These are phyloP conservation scores for Acaromyces ingoldii DNA, from an alignment of 1,284 basidiomycete genomes.

Conservation along the genomic window DNA sequence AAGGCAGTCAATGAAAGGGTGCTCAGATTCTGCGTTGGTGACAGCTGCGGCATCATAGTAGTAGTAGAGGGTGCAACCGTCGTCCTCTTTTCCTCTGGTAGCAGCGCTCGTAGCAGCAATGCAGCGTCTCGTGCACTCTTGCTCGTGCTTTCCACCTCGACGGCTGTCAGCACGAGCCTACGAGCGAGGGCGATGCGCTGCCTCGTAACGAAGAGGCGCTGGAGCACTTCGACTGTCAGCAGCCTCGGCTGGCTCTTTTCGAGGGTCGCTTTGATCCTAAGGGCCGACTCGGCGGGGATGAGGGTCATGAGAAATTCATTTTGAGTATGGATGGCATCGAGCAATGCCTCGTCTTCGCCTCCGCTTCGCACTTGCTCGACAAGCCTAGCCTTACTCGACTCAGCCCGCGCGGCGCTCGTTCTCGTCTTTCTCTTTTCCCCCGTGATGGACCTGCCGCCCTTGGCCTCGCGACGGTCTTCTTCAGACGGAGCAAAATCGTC, in stretches of 20 bases:
- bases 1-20: background rate
- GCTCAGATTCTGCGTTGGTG: background rate
- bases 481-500: constrained; percentile 2
- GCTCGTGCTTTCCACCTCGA: no score
- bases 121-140: background rate
- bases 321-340: no score
- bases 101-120: background rate
- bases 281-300: background rate
- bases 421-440: background rate
- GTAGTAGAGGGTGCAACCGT: no score
- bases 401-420: background rate
- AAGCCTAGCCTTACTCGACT: background rate
- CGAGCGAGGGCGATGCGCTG: background rate
- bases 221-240: background rate
- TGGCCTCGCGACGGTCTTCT: background rate
- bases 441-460: background rate
- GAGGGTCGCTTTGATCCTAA: background rate
- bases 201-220: background rate
- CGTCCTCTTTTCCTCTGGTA: no score
- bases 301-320: background rate
- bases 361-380: background rate
- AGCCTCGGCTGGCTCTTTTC: background rate
- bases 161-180: background rate
- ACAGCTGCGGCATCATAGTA: no score
- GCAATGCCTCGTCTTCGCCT: no score